Percentiles rank a stretch among this genome's conserved stretches.
These are phyloP conservation scores for Antitrichia curtipendula DNA, from an alignment of 225 moss, liverwort and hornwort species.

Conservation along the genomic window DNA sequence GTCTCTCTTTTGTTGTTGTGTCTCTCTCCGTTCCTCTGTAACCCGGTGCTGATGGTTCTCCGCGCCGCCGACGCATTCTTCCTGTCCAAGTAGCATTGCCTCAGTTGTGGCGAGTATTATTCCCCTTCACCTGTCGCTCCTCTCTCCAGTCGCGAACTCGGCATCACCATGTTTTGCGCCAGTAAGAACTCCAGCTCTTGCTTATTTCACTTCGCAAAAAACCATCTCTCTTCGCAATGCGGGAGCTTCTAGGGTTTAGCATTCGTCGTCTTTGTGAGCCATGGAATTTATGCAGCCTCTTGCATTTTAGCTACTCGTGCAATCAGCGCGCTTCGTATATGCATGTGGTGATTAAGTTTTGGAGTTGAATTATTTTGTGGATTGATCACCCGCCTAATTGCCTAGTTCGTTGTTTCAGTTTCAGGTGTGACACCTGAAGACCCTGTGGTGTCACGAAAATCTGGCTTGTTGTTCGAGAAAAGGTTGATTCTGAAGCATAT, in stretches of 20 bases:
- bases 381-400: not conserved
- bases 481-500: constrained; percentile 81
- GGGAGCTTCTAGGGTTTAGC: constrained; percentile 3
- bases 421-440: constrained; percentile 96
- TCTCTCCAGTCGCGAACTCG: not conserved
- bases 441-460: constrained; percentile 83
- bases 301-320: not conserved
- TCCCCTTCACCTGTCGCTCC: not conserved
- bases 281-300: not conserved
- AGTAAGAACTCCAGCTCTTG: not conserved
- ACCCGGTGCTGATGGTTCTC: not conserved
- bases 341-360: not conserved
- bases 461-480: constrained; percentile 75
- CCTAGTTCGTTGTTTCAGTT: constrained; percentile 28
- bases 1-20: not conserved
- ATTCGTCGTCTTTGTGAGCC: not conserved
- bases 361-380: not conserved
- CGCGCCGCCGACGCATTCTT: not conserved
- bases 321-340: not conserved
- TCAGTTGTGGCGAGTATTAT: not conserved
- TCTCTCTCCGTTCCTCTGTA: not conserved
- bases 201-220: not conserved
- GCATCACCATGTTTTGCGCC: constrained; percentile 32
- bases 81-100: not conserved
- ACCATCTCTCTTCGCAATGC: not conserved